Conservation (phyloP, 495 filamentous ascomycete species). For the Talaromyces ruber region DNA sequence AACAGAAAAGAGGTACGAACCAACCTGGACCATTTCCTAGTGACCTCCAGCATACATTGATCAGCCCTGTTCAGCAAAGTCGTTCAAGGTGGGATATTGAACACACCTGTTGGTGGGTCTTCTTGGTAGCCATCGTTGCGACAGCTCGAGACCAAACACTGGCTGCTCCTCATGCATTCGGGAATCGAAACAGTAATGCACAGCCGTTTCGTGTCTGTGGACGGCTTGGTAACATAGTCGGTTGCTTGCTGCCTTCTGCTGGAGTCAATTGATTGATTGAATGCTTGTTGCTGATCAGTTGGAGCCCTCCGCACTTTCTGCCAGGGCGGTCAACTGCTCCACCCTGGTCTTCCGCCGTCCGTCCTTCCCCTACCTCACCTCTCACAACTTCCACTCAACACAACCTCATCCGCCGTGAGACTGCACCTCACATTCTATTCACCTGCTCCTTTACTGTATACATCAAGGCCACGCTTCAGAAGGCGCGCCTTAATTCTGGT, state of each 20-base stretch:
- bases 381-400: background rate
- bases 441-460: background rate
- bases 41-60: background rate
- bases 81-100: conserved; percentile 8
- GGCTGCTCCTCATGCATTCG: background rate
- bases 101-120: conserved; percentile 65
- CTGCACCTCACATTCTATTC: background rate
- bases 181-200: background rate
- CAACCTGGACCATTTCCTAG: conserved; percentile 99
- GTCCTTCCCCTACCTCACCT: background rate
- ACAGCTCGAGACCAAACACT: background rate
- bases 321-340: background rate
- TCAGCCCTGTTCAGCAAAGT: conserved; percentile 3
- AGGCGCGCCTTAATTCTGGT: background rate
- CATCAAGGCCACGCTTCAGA: background rate
- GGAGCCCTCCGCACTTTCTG: background rate
- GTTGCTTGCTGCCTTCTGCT: background rate
- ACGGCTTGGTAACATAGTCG: background rate
- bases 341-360: background rate
- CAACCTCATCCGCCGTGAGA: background rate
- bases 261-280: background rate
- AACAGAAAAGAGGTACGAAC: conserved; percentile 52
- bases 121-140: conserved; percentile 48
- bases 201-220: background rate
- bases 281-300: background rate